Evolutionary conservation across 805 yeast species (phyloP).

Genomic region (Suhomyces sp.): DNA sequence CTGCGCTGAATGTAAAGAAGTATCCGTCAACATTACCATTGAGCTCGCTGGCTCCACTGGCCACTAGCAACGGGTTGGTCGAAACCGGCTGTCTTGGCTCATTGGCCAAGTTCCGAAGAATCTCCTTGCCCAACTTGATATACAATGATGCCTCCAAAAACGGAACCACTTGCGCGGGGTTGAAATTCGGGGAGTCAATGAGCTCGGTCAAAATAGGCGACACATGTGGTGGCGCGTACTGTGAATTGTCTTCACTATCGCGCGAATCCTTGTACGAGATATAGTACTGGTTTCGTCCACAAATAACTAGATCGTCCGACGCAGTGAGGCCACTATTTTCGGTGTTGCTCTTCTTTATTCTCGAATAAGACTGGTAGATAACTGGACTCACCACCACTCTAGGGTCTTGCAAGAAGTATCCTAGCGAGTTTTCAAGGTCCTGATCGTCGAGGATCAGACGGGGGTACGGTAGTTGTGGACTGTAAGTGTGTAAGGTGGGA

Average conservation of each 20-base stretch:
- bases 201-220: conserved; percentile 66
- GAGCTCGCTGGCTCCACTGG: conserved; percentile 75
- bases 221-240: conserved; percentile 43
- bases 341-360: conserved; percentile 4
- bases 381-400: conserved; percentile 29
- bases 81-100: conserved; percentile 61
- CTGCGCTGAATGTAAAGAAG: conserved; percentile 63
- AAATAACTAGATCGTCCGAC: conserved; percentile 8
- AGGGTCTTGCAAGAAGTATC: conserved; percentile 8
- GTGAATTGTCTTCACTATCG: conserved; percentile 3
- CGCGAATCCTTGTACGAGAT: conserved; percentile 6
- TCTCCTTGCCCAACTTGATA: conserved; percentile 55
- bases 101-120: conserved; percentile 58
- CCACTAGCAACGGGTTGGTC: conserved; percentile 67
- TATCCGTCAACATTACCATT: conserved; percentile 78
- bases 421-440: conserved; percentile 13
- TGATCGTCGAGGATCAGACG: conserved; percentile 24
- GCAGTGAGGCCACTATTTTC: neutral
- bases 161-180: conserved; percentile 66
- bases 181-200: conserved; percentile 72
- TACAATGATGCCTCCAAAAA: conserved; percentile 71
- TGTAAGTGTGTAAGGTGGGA: conserved; percentile 55
- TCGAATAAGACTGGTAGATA: conserved; percentile 20
- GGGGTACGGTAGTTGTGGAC: conserved; percentile 30
- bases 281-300: conserved; percentile 20